Evolutionary conservation across 306 rosid species (phyloP).

Genomic region (Psophocarpus tetragonolobus): DNA sequence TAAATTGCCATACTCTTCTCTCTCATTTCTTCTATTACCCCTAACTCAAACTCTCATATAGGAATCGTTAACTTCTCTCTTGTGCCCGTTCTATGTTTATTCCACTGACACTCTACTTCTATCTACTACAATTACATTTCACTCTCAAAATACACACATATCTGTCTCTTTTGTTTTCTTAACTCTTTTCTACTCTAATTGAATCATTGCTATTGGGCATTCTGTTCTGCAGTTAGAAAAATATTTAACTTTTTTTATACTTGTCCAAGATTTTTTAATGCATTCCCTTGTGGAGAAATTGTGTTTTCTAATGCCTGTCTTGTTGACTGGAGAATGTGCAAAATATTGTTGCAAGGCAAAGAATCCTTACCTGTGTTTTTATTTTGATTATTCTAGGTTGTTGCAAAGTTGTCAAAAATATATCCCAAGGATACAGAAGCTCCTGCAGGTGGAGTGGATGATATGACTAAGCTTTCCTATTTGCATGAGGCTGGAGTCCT

Average conservation of each 20-base stretch:
- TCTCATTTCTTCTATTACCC: neutral
- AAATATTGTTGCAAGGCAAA: neutral
- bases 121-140: constrained; percentile 5
- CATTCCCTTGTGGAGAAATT: constrained; percentile 12
- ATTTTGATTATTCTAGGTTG: constrained; percentile 52
- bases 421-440: constrained; percentile 92
- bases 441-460: constrained; percentile 97
- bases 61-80: constrained; percentile 12
- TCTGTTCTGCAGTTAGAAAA: constrained; percentile 3
- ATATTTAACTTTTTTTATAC: neutral
- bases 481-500: constrained; percentile 98
- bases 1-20: neutral
- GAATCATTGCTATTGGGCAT: neutral
- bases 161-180: neutral
- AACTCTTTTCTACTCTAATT: neutral
- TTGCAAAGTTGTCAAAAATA: constrained; percentile 66
- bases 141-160: too few species aligned
- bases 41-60: too few species aligned
- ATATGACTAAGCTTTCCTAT: constrained; percentile 97
- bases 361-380: constrained; percentile 11
- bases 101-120: constrained; percentile 5
- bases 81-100: neutral
- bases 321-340: neutral
- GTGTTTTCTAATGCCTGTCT: constrained; percentile 8
- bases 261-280: constrained; percentile 3